Evolutionary conservation across 2,329 filamentous ascomycete species (phyloP).

Genomic region (Penicillium concentricum): DNA sequence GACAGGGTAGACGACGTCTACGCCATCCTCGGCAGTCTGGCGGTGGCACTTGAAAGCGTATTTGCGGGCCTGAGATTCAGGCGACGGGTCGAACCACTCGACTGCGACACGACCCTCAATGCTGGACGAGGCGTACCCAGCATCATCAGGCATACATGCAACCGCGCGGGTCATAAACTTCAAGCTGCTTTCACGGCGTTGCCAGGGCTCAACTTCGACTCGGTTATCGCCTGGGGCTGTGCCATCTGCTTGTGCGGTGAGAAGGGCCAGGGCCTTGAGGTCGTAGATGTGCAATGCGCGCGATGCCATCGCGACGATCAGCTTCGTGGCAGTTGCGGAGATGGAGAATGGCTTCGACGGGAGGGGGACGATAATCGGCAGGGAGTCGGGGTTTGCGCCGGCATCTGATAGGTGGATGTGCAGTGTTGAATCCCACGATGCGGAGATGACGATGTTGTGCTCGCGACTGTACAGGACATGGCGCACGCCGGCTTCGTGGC

Average conservation of each 20-base stretch:
- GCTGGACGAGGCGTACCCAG: constrained; percentile 84
- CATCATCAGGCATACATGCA: constrained; percentile 94
- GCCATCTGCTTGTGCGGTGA: constrained; percentile 50
- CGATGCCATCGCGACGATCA: constrained; percentile 93
- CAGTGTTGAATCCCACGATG: constrained; percentile 89
- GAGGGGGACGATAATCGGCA: constrained; percentile 66
- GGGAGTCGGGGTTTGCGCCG: constrained; percentile 50
- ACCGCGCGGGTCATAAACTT: constrained; percentile 95
- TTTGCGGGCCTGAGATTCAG: constrained; percentile 84
- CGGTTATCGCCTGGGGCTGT: constrained; percentile 36
- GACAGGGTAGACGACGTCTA: constrained; percentile 85
- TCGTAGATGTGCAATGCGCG: constrained; percentile 96
- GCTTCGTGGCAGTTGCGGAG: constrained; percentile 72
- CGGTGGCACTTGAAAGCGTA: constrained; percentile 99
- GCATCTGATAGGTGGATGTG: constrained; percentile 68
- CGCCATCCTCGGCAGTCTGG: constrained; percentile 62
- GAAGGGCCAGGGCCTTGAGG: constrained; percentile 63
- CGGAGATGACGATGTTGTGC: constrained; percentile 77
- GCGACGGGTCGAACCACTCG: constrained; percentile 92
- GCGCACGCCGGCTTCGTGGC: constrained; percentile 76
- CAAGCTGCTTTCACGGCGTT: constrained; percentile 86
- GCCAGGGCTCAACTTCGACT: constrained; percentile 73
- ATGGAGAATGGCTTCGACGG: constrained; percentile 89
- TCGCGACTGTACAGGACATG: constrained; percentile 77
- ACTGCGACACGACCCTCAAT: constrained; percentile 96